A percentile compares a stretch with the other conserved stretches of the same genome.
These are phyloP conservation scores for Boletus vermiculosoides DNA, from an alignment of 768 basidiomycete genomes.

Conservation along the genomic window DNA sequence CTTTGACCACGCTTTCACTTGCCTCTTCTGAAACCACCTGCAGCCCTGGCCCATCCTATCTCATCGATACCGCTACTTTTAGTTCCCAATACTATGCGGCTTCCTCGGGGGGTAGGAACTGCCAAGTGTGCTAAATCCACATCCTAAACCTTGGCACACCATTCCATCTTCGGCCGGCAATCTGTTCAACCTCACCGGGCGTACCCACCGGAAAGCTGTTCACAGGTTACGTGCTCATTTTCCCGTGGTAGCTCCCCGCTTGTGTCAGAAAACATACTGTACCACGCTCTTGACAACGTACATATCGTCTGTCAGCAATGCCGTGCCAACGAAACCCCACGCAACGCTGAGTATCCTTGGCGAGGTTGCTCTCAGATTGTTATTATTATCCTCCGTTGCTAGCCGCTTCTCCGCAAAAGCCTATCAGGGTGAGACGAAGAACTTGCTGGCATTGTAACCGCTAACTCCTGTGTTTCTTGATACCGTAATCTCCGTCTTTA, in stretches of 20 bases:
- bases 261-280: background rate
- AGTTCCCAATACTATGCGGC: slow-evolving; percentile 8
- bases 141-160: slow-evolving; percentile 12
- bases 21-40: slow-evolving; percentile 19
- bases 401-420: slow-evolving; percentile 33
- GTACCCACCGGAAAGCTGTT: slow-evolving; percentile 5
- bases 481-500: slow-evolving; percentile 37
- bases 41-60: slow-evolving; percentile 15
- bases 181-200: slow-evolving; percentile 7
- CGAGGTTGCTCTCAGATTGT: slow-evolving; percentile 1
- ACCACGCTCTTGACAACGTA: background rate
- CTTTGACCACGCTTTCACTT: slow-evolving; percentile 21
- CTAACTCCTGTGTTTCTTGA: slow-evolving; percentile 28
- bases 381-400: slow-evolving; percentile 21
- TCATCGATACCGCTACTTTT: slow-evolving; percentile 28
- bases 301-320: background rate
- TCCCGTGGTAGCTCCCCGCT: slow-evolving; percentile 13
- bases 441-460: slow-evolving; percentile 13
- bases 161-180: slow-evolving; percentile 16
- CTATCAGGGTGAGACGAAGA: slow-evolving; percentile 32
- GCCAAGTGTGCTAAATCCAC: slow-evolving; percentile 9
- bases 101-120: slow-evolving; percentile 17
- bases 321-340: background rate
- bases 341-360: background rate
- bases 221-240: slow-evolving; percentile 22